These are phyloP conservation scores for Ophiostoma sp. DNA, from an alignment of 2,329 filamentous ascomycete genomes.

Conservation along the genomic window DNA sequence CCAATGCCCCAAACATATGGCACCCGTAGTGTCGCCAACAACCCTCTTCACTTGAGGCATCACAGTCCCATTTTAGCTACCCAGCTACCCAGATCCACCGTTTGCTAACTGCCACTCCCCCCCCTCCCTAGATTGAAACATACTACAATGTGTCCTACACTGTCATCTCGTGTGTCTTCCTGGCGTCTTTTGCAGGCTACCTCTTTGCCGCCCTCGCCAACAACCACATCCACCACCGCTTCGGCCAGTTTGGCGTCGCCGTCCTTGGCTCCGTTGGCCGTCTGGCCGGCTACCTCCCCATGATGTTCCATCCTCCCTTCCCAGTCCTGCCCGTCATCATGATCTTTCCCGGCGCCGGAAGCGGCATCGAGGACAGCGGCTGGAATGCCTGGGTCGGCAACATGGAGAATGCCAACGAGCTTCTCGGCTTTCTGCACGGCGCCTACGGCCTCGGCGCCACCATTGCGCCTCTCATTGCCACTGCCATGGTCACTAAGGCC, in stretches of 20 bases:
- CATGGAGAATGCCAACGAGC: constrained; percentile 70
- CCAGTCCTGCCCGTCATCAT: constrained; percentile 65
- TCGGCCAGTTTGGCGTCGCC: constrained; percentile 72
- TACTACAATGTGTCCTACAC: constrained; percentile 65
- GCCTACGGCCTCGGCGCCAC: constrained; percentile 72
- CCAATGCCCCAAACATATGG: not conserved
- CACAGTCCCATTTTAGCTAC: not conserved
- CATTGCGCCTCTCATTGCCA: constrained; percentile 68
- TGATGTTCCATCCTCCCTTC: constrained; percentile 68
- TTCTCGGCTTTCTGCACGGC: constrained; percentile 71
- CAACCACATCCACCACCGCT: constrained; percentile 61
- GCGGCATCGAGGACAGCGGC: constrained; percentile 63
- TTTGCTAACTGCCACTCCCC: not conserved
- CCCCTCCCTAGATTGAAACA: constrained; percentile 51
- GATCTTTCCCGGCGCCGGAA: constrained; percentile 68
- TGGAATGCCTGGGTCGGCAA: constrained; percentile 67
- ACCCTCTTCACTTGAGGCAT: not conserved
- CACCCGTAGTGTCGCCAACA: not conserved
- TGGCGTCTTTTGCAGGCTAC: constrained; percentile 67
- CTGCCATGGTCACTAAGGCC: constrained; percentile 67
- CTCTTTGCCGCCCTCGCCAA: constrained; percentile 63
- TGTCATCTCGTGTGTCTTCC: constrained; percentile 65
- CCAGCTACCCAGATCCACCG: not conserved
- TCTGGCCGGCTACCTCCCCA: constrained; percentile 63
- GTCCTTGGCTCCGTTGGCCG: constrained; percentile 64